Conservation (phyloP, 2,329 filamentous ascomycete genomes). For the Pestalotiopsis sp. region DNA sequence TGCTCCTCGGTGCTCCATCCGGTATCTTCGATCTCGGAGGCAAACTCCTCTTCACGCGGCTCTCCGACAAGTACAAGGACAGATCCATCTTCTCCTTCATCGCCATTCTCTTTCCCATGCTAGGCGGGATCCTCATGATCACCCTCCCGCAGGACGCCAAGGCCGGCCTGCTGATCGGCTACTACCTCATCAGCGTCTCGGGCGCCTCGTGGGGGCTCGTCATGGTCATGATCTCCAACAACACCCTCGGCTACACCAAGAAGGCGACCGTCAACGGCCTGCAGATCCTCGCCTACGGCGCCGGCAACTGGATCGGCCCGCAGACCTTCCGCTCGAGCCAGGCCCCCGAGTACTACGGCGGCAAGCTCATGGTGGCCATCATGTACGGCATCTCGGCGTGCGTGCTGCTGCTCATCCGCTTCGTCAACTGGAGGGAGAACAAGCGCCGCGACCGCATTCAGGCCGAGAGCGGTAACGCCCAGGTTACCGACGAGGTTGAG, state of each 20-base stretch:
- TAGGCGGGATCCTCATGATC: slow-evolving; percentile 3
- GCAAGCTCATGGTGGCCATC: slow-evolving; percentile 5
- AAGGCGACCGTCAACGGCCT: slow-evolving; percentile 5
- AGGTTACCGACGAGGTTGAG: background rate
- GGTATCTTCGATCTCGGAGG: slow-evolving; percentile 4
- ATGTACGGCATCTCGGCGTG: slow-evolving; percentile 8
- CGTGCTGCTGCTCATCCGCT: background rate
- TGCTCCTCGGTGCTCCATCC: background rate
- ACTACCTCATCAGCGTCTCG: slow-evolving; percentile 1
- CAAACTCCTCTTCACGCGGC: slow-evolving; percentile 2
- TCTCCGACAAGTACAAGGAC: background rate
- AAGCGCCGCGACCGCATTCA: background rate
- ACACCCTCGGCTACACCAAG: slow-evolving; percentile 3
- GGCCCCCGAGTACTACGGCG: background rate
- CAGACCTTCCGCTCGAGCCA: background rate
- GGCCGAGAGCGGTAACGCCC: background rate
- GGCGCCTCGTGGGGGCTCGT: slow-evolving; percentile 1
- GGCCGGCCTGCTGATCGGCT: background rate
- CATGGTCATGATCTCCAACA: slow-evolving; percentile 8
- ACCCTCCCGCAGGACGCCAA: background rate
- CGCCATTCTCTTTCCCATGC: slow-evolving; percentile 3
- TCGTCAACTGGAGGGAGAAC: background rate
- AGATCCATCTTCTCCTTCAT: background rate
- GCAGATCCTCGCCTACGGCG: slow-evolving; percentile 4
- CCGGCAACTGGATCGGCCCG: slow-evolving; percentile 3